Conservation (phyloP, 495 filamentous ascomycete species). For the Glarea lozoyensis region DNA sequence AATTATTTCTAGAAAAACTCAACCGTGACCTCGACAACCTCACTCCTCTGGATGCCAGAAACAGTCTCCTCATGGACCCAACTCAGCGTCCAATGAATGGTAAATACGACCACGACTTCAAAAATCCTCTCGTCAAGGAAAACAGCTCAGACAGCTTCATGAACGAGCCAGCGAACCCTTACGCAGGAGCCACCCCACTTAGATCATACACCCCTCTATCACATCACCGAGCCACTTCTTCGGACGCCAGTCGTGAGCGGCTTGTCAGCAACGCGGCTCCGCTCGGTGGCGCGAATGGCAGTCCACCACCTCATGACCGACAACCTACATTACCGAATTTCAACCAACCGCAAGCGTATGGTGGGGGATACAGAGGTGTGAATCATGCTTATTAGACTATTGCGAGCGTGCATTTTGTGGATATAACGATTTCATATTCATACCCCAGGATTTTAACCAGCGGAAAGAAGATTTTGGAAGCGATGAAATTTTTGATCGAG, state of each 20-base stretch:
- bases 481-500: too few species aligned
- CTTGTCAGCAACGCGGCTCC: constrained; percentile 8
- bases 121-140: constrained; percentile 12
- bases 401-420: too few species aligned
- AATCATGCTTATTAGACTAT: too few species aligned
- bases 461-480: too few species aligned
- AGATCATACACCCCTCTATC: constrained; percentile 4
- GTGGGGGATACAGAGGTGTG: too few species aligned
- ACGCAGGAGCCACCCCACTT: constrained; percentile 11
- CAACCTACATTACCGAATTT: too few species aligned
- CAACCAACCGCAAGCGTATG: too few species aligned
- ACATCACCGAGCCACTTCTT: constrained; percentile 5
- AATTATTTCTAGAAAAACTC: constrained; percentile 55
- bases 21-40: constrained; percentile 78
- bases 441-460: too few species aligned
- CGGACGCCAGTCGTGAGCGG: constrained; percentile 8
- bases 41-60: constrained; percentile 82
- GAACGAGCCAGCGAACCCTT: constrained; percentile 20
- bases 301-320: too few species aligned
- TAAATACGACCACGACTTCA: constrained; percentile 10
- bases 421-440: too few species aligned
- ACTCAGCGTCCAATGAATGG: constrained; percentile 1
- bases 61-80: constrained; percentile 66
- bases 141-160: constrained; percentile 10
- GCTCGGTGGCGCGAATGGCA: constrained; percentile 6